A percentile compares a stretch with the other conserved stretches of the same genome.
Evolutionary conservation across 345 rosid species (phyloP).

Genomic region (Acer yangbiense): DNA sequence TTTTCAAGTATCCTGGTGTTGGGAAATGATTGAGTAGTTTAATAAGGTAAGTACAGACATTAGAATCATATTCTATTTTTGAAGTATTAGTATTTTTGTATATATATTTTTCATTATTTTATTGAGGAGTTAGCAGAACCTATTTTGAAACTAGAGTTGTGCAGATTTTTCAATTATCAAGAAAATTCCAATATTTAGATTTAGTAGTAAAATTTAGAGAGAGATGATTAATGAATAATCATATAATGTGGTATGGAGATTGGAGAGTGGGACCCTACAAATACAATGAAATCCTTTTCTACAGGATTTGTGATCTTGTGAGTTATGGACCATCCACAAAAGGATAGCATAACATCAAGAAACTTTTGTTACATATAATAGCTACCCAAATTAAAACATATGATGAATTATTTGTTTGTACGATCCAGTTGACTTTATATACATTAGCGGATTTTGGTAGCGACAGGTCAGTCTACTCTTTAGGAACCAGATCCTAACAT

Average conservation of each 20-base stretch:
- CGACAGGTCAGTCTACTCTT: conserved; percentile 5
- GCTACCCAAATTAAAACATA: too few relatives aligned
- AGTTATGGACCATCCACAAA: background rate
- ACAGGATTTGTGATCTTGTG: background rate
- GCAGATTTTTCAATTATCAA: too few relatives aligned
- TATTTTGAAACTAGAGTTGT: too few relatives aligned
- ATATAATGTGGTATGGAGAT: background rate
- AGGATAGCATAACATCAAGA: background rate
- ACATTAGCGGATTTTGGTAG: background rate
- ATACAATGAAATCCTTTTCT: conserved; percentile 8
- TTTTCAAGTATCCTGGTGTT: background rate
- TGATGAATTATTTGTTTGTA: background rate
- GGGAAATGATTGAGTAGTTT: background rate
- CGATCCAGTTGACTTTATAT: conserved; percentile 13
- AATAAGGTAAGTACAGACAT: background rate
- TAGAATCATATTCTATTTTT: background rate
- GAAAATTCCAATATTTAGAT: too few relatives aligned
- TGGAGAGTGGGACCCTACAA: conserved; percentile 24
- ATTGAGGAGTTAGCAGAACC: too few relatives aligned
- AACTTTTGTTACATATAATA: background rate
- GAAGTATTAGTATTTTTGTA: background rate
- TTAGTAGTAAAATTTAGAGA: too few relatives aligned
- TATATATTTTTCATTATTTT: too few relatives aligned
- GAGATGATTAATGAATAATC: too few relatives aligned
- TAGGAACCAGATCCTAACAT: background rate